A percentile compares a stretch with the other conserved stretches of the same genome.
phyloP scores from a whole-genome alignment of 2,329 filamentous ascomycete genomes.

The Periglandula ipomoeae region DNA sequence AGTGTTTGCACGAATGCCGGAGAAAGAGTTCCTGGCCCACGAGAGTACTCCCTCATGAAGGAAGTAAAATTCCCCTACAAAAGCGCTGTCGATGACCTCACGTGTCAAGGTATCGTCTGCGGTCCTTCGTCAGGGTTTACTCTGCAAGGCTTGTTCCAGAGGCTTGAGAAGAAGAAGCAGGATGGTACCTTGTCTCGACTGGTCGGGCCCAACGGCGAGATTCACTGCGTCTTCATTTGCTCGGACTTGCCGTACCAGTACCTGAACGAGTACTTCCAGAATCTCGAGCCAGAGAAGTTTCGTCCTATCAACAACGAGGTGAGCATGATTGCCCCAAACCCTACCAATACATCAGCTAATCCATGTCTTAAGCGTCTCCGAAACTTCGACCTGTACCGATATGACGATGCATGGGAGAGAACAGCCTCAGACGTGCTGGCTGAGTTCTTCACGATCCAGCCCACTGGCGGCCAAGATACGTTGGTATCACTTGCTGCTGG shows the following conservation, averaged over 20 bases:
- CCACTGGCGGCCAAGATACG: slow-evolving; percentile 15
- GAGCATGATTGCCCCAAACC: slow-evolving; percentile 1
- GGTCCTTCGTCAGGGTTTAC: slow-evolving; percentile 53
- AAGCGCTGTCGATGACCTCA: slow-evolving; percentile 43
- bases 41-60: slow-evolving; percentile 38
- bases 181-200: slow-evolving; percentile 35
- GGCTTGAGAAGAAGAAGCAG: slow-evolving; percentile 37
- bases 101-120: slow-evolving; percentile 48
- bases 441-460: slow-evolving; percentile 22
- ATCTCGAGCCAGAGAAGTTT: slow-evolving; percentile 39
- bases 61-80: slow-evolving; percentile 50
- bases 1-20: slow-evolving; percentile 49
- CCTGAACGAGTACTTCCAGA: slow-evolving; percentile 48
- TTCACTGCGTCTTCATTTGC: slow-evolving; percentile 50
- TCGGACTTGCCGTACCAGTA: slow-evolving; percentile 56
- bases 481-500: slow-evolving; percentile 14
- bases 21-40: slow-evolving; percentile 49
- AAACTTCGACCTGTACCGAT: slow-evolving; percentile 42
- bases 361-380: slow-evolving; percentile 29
- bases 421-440: slow-evolving; percentile 29
- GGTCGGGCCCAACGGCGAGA: slow-evolving; percentile 34
- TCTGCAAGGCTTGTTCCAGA: slow-evolving; percentile 40
- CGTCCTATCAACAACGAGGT: slow-evolving; percentile 35
- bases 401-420: slow-evolving; percentile 46
- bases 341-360: slow-evolving; percentile 12